phyloP scores from a whole-genome alignment of 768 basidiomycete species.

The Paxillus involutus region DNA sequence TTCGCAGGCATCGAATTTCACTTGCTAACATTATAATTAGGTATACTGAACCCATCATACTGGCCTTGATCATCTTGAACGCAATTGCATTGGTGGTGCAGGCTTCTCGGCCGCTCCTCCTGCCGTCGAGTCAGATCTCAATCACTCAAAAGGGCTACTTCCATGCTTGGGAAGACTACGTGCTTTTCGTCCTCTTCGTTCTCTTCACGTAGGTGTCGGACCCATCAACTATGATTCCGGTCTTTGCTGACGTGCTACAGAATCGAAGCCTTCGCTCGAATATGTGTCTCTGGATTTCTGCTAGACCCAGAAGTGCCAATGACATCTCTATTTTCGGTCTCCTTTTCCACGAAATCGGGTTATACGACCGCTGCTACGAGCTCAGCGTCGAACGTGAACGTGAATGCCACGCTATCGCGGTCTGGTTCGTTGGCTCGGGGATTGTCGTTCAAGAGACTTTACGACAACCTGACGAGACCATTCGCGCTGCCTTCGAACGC shows the following conservation, averaged over 20 bases:
- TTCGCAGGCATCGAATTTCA: background rate
- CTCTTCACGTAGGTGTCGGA: slow-evolving; percentile 72
- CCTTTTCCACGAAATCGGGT: slow-evolving; percentile 28
- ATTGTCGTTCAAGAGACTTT: slow-evolving; percentile 44
- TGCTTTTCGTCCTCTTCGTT: slow-evolving; percentile 79
- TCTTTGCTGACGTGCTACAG: slow-evolving; percentile 36
- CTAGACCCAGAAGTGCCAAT: slow-evolving; percentile 77
- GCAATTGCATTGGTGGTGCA: slow-evolving; percentile 82
- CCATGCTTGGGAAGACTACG: slow-evolving; percentile 85
- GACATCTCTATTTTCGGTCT: slow-evolving; percentile 45
- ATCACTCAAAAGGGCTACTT: slow-evolving; percentile 73
- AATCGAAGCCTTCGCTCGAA: slow-evolving; percentile 83
- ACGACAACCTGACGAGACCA: slow-evolving; percentile 49
- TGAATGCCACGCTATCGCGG: slow-evolving; percentile 20
- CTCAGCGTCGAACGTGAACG: slow-evolving; percentile 27
- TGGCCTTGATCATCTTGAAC: slow-evolving; percentile 81
- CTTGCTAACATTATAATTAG: slow-evolving; percentile 36
- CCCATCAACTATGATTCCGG: background rate
- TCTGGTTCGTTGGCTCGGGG: slow-evolving; percentile 42
- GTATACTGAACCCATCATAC: slow-evolving; percentile 84
- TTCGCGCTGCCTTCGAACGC: slow-evolving; percentile 44
- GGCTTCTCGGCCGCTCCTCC: slow-evolving; percentile 59
- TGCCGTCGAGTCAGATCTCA: slow-evolving; percentile 43
- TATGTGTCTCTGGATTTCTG: slow-evolving; percentile 85
- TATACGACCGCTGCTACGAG: slow-evolving; percentile 26